Evolutionary conservation across 179 eudicot species (phyloP).

Genomic region (Camellia oleifera): DNA sequence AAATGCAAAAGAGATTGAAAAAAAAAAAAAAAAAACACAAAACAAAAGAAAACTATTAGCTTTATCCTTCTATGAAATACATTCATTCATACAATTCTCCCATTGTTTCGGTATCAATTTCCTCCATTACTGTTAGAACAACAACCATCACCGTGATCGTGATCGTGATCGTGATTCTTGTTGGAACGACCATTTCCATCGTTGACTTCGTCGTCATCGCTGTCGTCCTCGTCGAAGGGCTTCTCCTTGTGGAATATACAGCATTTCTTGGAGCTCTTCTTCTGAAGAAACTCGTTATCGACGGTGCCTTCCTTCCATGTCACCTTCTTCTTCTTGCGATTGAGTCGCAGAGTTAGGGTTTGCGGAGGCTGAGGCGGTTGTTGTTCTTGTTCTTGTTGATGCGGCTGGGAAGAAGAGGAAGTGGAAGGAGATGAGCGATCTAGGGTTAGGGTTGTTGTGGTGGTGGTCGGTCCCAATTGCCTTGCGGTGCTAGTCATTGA

Average conservation of each 20-base stretch:
- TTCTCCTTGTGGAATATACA: conserved; percentile 28
- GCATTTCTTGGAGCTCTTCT: conserved; percentile 81
- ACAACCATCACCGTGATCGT: not conserved
- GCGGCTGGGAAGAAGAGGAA: not conserved
- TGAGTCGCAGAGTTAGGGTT: conserved; percentile 62
- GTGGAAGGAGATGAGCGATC: conserved; percentile 4
- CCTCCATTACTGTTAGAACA: conserved; percentile 7
- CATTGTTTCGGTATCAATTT: not conserved
- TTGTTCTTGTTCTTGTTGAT: too few relatives aligned
- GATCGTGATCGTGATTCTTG: not conserved
- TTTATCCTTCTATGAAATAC: not conserved
- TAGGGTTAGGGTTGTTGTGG: conserved; percentile 23
- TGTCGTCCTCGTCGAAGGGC: conserved; percentile 74
- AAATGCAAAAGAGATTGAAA: not conserved
- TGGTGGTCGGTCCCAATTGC: not conserved
- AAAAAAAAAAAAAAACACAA: not conserved
- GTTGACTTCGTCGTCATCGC: conserved; percentile 50
- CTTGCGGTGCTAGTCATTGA: not conserved
- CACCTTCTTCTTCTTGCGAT: conserved; percentile 80
- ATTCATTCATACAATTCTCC: not conserved
- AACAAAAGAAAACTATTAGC: not conserved
- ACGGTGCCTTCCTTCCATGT: conserved; percentile 86
- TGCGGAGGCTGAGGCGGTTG: conserved; percentile 15
- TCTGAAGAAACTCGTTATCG: conserved; percentile 73
- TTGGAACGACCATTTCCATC: conserved; percentile 6